Base-by-base conservation (phyloP, 179 eudicot genomes). In the Silene noctiflora region DNA sequence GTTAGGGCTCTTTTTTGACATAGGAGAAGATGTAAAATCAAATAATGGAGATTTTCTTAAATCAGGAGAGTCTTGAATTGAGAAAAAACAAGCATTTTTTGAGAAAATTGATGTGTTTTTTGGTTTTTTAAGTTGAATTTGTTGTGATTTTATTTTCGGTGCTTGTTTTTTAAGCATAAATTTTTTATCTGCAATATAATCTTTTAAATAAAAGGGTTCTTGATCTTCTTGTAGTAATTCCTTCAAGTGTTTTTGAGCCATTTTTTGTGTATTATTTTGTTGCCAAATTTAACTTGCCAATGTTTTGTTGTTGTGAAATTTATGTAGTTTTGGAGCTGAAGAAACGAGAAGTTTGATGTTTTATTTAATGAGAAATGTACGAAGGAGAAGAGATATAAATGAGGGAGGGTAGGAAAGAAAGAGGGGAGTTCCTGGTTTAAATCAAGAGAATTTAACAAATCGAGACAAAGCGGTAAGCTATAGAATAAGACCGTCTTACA, bases 151-250 rank as follows among this genome's bases (percentile, higher is more conserved):
- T 73, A 81, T 25, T 73, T 80, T 67, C 25, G 62, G 66, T 69
- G 83, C 9, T 27, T 77, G 78, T 20, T 75, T 82, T 44, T 78
- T 85, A 29, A 91, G 59, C 48, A 79, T 87, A 27, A 80, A 77
- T 55, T 87, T 84, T 33, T 79, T 84, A 53, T 89, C 78, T 65
- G 85, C 87, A 58, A 94, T 86, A 85, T 88, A 85, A 74, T 72
- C 80, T 14, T 84, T 77, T 9, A 94, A 71, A 11, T 82, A 87
- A 44, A 95, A 95, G 14, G 99, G 98, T 67, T 95, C 99, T 74
- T 95, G 99, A 69, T 90, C 97, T 89, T 95, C 92, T 59, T 81
- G 75, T 6, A 95, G 79, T 0, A 95, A 85, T 69, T 93, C 98
- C 20, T 88, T 92, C 46, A 94, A 79, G 74, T 87, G 87, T 73